A percentile compares a stretch with the other conserved stretches of the same genome.
Evolutionary conservation across 2,329 filamentous ascomycete genomes (phyloP).

Genomic region (Paecilomyces fulvus): DNA sequence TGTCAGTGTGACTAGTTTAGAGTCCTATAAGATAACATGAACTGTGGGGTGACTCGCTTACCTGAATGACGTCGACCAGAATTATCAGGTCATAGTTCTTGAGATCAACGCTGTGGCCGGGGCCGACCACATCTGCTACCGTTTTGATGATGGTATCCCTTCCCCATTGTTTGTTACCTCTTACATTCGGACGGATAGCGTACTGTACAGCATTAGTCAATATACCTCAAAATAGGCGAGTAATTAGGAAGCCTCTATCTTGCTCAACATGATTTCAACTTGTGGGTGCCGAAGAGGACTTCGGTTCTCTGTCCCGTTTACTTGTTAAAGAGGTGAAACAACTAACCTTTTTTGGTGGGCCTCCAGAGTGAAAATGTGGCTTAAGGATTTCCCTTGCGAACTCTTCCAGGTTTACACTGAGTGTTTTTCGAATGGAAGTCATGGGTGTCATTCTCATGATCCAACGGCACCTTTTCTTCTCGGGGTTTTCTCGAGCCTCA

Average conservation of each 20-base stretch:
- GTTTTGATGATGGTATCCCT: slow-evolving; percentile 52
- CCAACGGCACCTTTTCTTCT: slow-evolving; percentile 48
- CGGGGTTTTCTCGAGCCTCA: slow-evolving; percentile 44
- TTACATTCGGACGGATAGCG: slow-evolving; percentile 53
- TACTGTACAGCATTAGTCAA: slow-evolving; percentile 37
- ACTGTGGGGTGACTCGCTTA: slow-evolving; percentile 15
- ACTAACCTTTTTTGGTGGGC: slow-evolving; percentile 45
- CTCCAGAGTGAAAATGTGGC: slow-evolving; percentile 50
- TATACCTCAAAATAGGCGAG: neutral
- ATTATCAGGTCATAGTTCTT: slow-evolving; percentile 54
- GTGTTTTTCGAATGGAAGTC: slow-evolving; percentile 49
- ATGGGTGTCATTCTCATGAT: slow-evolving; percentile 55
- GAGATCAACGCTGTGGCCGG: slow-evolving; percentile 51
- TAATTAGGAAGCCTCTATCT: neutral
- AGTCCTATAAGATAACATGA: neutral
- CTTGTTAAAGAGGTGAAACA: neutral
- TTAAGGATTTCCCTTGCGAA: slow-evolving; percentile 50
- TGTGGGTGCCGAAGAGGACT: neutral
- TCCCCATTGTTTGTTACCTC: slow-evolving; percentile 50
- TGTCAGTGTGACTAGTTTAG: neutral
- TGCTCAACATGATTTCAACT: neutral
- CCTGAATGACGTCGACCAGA: slow-evolving; percentile 55
- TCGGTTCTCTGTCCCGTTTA: neutral
- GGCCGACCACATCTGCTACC: slow-evolving; percentile 50
- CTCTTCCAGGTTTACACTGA: slow-evolving; percentile 48